phyloP scores from a whole-genome alignment of 2,329 filamentous ascomycete genomes.

The Nannizzia gypsea region DNA sequence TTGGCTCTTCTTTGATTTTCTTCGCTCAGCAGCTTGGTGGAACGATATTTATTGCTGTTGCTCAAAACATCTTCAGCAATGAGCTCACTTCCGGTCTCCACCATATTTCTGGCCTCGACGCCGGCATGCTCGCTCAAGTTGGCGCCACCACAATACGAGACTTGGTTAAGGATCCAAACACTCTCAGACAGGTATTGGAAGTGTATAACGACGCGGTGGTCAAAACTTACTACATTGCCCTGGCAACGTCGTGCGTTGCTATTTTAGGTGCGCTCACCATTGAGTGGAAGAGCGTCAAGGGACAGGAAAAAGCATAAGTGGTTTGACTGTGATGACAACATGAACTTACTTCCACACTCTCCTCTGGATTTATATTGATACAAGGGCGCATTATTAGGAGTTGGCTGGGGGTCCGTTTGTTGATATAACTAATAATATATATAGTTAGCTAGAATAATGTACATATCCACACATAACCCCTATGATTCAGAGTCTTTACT shows the following conservation, averaged over 20 bases:
- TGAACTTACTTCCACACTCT: neutral
- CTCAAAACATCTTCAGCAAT: conserved; percentile 16
- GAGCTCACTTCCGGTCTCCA: conserved; percentile 10
- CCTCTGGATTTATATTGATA: neutral
- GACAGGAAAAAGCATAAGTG: neutral
- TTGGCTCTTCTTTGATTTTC: conserved; percentile 16
- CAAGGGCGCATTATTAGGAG: neutral
- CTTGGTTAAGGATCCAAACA: conserved; percentile 16
- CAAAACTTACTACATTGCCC: conserved; percentile 19
- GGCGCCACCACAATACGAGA: conserved; percentile 30
- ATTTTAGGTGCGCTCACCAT: neutral
- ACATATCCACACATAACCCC: neutral
- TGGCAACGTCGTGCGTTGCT: conserved; percentile 6
- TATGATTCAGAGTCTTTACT: too few species aligned
- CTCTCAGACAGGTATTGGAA: conserved; percentile 21
- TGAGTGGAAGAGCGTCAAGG: conserved; percentile 8
- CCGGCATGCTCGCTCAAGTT: conserved; percentile 20
- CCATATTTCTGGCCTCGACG: conserved; percentile 19
- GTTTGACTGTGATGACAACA: neutral
- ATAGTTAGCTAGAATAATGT: neutral
- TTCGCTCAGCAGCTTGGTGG: conserved; percentile 15
- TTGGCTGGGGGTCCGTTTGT: neutral
- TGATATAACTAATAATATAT: neutral
- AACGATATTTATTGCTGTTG: conserved; percentile 17
- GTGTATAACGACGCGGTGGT: conserved; percentile 30